Evolutionary conservation across 2,329 filamentous ascomycete species (phyloP).

Genomic region (Colletotrichum magnum): DNA sequence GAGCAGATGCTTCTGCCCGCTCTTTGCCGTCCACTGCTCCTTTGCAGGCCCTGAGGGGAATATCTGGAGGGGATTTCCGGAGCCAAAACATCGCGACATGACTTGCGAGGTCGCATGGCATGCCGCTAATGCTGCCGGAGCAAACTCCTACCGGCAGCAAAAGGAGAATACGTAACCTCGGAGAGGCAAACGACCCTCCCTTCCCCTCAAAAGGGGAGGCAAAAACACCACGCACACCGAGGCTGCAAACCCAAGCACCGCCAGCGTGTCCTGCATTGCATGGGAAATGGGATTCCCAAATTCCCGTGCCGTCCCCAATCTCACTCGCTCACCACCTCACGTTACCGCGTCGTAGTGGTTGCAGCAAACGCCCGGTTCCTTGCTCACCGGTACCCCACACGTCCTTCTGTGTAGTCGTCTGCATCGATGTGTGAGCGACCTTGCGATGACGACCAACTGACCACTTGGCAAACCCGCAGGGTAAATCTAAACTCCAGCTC

Average conservation of each 20-base stretch:
- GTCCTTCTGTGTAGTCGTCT: not conserved
- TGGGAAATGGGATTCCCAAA: conserved; percentile 24
- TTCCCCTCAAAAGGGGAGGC: not conserved
- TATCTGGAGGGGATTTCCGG: too few species aligned
- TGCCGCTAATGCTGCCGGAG: not conserved
- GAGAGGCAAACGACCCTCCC: too few species aligned
- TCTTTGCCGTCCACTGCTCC: not conserved
- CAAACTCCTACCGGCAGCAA: too few species aligned
- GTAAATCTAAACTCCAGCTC: not conserved
- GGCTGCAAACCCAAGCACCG: conserved; percentile 16
- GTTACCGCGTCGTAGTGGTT: not conserved
- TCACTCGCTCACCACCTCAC: not conserved
- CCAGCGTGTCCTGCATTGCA: conserved; percentile 42
- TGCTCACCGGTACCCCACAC: not conserved
- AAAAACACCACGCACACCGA: conserved; percentile 16
- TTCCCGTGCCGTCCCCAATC: conserved; percentile 14
- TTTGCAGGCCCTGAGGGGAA: too few species aligned
- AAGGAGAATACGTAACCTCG: too few species aligned
- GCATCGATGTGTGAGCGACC: not conserved
- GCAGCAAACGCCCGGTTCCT: not conserved
- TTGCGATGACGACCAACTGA: not conserved
- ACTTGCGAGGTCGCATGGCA: not conserved
- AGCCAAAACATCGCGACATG: too few species aligned
- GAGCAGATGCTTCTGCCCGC: not conserved
- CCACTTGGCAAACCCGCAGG: not conserved